Base-by-base conservation (phyloP, 192 early-diverging fungal genomes). In the Coemansia guatemalensis region DNA sequence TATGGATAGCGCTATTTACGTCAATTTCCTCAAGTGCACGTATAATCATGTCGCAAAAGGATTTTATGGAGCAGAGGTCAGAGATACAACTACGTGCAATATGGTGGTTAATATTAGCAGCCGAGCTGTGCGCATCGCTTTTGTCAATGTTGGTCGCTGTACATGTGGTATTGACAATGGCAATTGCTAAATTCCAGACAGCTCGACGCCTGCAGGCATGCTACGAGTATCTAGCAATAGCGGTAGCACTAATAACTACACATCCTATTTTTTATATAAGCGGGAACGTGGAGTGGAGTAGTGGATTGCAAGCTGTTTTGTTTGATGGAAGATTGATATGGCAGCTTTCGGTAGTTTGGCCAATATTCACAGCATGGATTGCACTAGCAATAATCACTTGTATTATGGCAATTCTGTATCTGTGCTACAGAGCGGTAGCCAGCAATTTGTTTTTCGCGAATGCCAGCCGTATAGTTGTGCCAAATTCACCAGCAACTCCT, bases 191-290 rank as follows among this genome's bases (percentile, higher is more conserved):
- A 11, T 26, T 54, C 5, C 51, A 60, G n/a, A 30, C 47, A 7
- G 58, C 65, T 7, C 32, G 58, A 14, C 50, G 58, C 1, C 17
- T 67, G 14, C 65, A 67, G 1, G 4, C 12, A 30, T 66, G 58
- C 25, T 73, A 68, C 61, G 71, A 73, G 7, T 11, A 12, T 3
- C 0, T 52, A 5, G 30, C 49, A 22, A 14, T 60, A 4, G 33
- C 25, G 8, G 0, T 48, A 1, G 47, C 41, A 1, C 52, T 73
- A 4, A 14, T 68, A 4, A 39, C 62, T 21, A 17, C 71, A 2
- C 71, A 73, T 48, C 65, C 71, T 7, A 32, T 64, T 32, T 44
- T 73, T 12, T 73, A 73, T n/a, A 41, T 50, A 5, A 58, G 49
- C 52, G 20, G 21, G 1, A 17, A n/a, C 5, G 64, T 64, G 4